Evolutionary conservation across 805 yeast genomes (phyloP), one percentile per base, ranked within the genome.

Genomic region (Saturnispora saitoi): DNA sequence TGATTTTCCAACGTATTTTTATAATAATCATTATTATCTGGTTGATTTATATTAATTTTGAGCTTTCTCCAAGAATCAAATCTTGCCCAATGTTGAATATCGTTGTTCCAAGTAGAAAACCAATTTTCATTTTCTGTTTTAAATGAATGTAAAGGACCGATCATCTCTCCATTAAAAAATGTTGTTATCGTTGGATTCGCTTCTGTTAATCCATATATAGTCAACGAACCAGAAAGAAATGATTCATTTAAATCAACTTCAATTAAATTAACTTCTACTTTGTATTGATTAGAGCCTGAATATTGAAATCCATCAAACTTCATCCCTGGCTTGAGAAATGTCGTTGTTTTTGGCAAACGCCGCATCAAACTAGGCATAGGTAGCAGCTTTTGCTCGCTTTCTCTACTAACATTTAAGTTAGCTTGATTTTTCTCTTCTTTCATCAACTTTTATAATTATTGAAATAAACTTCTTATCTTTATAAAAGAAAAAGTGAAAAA

Each of bases 81-180:
- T 39, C 83, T 71, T 31, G 76, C 69, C 89, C 88, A 82, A 62
- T 82, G 89, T 51, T 76, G 76, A 44, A 79, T 61, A 58, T 80
- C 86, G 43, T 73, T 75, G 36, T 69, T 63, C 15, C 67, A 64
- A 2, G 71, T 69, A 8, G 80, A 66, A 26, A 71, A 75, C 64
- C 91, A 86, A 10, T 71, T 68, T 19, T 68, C 67, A 55, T 80
- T 75, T 36, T 70, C 72, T 6, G 90, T 83, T 43, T 69, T 65
- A 54, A 83, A 83, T 17, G 83, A 74, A 58, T 76, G 73, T 53
- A 56, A 77, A 59, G 69, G 75, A 51, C 85, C 82, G 43, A 83
- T 72, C 54, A 83, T 81, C 57, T 83, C 88, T 3, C 85, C 87
- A 55, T 75, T 78, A 66, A 83, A 83, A 56, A 81, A 83, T 7